Percentiles rank a stretch among this genome's conserved stretches.
Conservation (phyloP, 148 eudicot genomes). For the Persicaria maculosa region DNA sequence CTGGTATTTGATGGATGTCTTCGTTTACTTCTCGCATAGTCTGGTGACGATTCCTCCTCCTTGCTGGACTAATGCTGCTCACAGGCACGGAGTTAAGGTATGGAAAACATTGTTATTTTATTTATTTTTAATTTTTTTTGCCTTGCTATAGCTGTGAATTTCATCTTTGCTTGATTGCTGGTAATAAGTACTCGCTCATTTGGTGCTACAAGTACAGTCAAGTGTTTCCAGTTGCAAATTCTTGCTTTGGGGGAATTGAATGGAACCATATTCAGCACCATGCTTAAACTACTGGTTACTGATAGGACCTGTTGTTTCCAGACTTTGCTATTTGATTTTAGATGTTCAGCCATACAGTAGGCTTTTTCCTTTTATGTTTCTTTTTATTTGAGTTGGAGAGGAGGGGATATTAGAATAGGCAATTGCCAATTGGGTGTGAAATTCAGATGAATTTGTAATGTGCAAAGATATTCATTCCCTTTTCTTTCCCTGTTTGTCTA, state of each 20-base stretch:
- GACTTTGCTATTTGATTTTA: background rate
- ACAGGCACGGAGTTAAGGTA: conserved; percentile 85
- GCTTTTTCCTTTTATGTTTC: background rate
- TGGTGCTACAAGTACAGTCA: background rate
- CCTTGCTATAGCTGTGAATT: background rate
- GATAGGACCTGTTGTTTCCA: background rate
- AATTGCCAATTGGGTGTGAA: background rate
- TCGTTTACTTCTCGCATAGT: conserved; percentile 84
- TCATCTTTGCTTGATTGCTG: background rate
- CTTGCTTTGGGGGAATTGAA: background rate
- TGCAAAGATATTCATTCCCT: background rate
- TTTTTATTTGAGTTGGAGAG: background rate
- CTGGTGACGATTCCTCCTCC: conserved; percentile 91
- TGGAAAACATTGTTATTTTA: background rate
- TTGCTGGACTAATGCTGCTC: conserved; percentile 84
- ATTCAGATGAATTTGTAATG: background rate
- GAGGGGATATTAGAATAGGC: background rate
- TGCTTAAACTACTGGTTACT: background rate
- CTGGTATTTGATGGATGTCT: conserved; percentile 94
- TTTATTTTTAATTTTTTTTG: too few species aligned
- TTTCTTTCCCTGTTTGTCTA: background rate
- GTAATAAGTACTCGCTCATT: background rate
- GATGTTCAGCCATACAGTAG: background rate
- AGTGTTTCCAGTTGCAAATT: background rate
- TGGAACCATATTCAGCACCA: too few species aligned